phyloP scores from a whole-genome alignment of 305 asterid genomes.

The Rubia balearica region DNA sequence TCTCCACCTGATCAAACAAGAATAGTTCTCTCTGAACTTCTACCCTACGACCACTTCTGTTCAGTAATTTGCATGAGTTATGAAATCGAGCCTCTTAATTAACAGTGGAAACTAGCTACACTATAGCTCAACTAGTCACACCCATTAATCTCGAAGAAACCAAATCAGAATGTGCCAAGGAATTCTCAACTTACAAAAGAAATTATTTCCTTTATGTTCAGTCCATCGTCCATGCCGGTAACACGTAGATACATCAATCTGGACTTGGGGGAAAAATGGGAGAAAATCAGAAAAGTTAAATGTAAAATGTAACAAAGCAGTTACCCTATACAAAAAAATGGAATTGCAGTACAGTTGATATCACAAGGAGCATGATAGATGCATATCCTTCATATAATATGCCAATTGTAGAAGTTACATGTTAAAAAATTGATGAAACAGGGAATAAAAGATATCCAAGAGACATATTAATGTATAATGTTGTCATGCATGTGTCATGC shows the following conservation, averaged over 20 bases:
- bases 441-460: not conserved
- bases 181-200: constrained; percentile 57
- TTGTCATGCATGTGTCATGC: constrained; percentile 89
- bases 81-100: not conserved
- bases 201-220: constrained; percentile 70
- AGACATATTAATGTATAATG: constrained; percentile 11
- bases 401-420: not conserved
- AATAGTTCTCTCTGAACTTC: constrained; percentile 2
- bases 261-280: constrained; percentile 17
- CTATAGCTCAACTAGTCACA: not conserved
- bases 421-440: not conserved
- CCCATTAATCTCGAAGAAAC: not conserved
- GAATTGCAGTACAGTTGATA: not conserved
- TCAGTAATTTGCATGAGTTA: not conserved
- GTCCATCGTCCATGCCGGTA: constrained; percentile 89
- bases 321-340: constrained; percentile 9
- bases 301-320: constrained; percentile 12
- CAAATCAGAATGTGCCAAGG: not conserved
- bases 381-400: not conserved
- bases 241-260: constrained; percentile 81
- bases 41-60: not conserved
- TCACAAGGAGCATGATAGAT: not conserved
- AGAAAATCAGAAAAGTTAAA: not conserved
- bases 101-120: not conserved
- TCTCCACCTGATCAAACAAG: constrained; percentile 7